A percentile compares a stretch with the other conserved stretches of the same genome.
Conservation (phyloP, 352 stramenopile species). For the Phytophthora cryptogea region DNA sequence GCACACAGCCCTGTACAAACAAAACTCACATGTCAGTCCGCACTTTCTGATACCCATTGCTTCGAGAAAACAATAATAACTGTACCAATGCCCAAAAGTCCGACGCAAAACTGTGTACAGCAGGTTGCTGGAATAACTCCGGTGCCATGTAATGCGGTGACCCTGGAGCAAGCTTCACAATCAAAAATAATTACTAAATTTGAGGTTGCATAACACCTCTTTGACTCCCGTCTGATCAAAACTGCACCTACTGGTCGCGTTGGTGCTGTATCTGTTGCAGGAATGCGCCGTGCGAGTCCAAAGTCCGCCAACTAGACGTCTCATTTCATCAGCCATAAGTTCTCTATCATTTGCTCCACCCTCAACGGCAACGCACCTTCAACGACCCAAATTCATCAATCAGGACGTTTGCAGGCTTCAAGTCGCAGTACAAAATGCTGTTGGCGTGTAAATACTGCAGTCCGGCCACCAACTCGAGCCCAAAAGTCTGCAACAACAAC, state of each 20-base stretch:
- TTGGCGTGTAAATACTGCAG: constrained; percentile 90
- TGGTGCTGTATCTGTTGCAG: constrained; percentile 44
- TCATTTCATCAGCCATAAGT: background rate
- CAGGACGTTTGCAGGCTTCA: constrained; percentile 91
- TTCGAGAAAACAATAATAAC: background rate
- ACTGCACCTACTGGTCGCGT: constrained; percentile 35
- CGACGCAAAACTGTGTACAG: constrained; percentile 89
- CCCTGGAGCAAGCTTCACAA: constrained; percentile 55
- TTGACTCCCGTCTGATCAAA: background rate
- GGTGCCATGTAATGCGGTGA: constrained; percentile 93
- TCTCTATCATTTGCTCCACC: background rate
- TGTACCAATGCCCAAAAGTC: constrained; percentile 87
- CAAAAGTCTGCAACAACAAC: constrained; percentile 56
- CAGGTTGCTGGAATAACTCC: constrained; percentile 87
- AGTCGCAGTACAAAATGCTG: constrained; percentile 90
- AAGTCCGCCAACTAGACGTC: constrained; percentile 85
- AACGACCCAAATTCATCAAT: constrained; percentile 94
- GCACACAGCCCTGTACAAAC: constrained; percentile 61
- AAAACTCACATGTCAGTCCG: background rate
- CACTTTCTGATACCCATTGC: background rate
- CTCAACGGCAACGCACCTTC: constrained; percentile 51
- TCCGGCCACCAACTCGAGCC: constrained; percentile 71
- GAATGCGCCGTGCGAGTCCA: constrained; percentile 84
- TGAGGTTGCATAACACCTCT: background rate
- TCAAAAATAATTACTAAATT: background rate